phyloP scores from a whole-genome alignment of 2,329 filamentous ascomycete species.

The Lasiodiplodia gonubiensis region DNA sequence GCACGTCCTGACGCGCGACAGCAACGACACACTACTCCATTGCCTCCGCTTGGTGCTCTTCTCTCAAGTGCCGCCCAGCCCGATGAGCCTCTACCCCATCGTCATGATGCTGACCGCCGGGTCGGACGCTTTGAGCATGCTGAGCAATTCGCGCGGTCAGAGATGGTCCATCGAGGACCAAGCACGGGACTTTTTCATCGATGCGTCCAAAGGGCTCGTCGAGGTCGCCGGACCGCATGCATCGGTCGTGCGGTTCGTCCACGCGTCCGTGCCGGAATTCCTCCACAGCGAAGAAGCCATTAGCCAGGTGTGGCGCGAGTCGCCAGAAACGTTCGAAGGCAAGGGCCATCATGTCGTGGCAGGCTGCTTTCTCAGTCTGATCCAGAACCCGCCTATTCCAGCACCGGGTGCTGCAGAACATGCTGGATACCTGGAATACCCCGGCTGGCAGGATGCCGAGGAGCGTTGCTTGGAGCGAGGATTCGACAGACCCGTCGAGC shows the following conservation, averaged over 20 bases:
- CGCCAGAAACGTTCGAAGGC: not conserved
- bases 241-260: slow-evolving; percentile 1
- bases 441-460: not conserved
- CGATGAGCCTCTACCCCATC: not conserved
- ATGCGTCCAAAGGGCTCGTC: not conserved
- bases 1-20: slow-evolving; percentile 58
- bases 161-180: not conserved
- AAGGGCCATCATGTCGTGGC: not conserved
- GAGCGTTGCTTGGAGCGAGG: not conserved
- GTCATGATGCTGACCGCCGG: not conserved
- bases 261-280: not conserved
- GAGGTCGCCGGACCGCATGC: not conserved
- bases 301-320: slow-evolving; percentile 3
- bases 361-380: not conserved
- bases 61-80: not conserved
- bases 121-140: not conserved
- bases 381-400: not conserved
- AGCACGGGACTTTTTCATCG: not conserved
- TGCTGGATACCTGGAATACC: not conserved
- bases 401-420: not conserved
- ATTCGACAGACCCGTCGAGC: not conserved
- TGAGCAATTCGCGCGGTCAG: not conserved
- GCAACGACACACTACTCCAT: slow-evolving; percentile 10
- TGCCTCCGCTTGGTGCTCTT: slow-evolving; percentile 5
- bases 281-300: not conserved